Percentiles rank a stretch among this genome's conserved stretches.
Evolutionary conservation across 495 filamentous ascomycete genomes (phyloP).

Genomic region (Aspergillus wentii): DNA sequence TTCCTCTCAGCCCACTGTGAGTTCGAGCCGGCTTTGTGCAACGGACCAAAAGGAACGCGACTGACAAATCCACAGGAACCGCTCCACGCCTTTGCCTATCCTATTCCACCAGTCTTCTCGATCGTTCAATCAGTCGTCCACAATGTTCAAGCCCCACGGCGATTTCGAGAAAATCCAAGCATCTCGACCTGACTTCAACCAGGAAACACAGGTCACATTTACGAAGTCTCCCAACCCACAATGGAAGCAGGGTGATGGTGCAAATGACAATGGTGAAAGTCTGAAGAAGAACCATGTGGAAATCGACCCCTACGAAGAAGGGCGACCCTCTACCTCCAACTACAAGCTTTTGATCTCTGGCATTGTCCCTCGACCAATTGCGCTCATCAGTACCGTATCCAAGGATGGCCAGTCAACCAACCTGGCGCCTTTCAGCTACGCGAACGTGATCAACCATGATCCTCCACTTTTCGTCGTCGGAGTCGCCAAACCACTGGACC

Average conservation of each 20-base stretch:
- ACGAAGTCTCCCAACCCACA: slow-evolving; percentile 68
- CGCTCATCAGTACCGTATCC: slow-evolving; percentile 55
- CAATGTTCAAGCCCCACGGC: slow-evolving; percentile 22
- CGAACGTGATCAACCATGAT: slow-evolving; percentile 79
- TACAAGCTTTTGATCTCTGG: slow-evolving; percentile 91
- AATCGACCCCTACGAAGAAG: slow-evolving; percentile 76
- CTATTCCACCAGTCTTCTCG: not conserved
- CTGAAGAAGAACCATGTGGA: slow-evolving; percentile 60
- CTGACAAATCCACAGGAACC: not conserved
- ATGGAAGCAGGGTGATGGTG: slow-evolving; percentile 77
- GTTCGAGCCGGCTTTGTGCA: not conserved
- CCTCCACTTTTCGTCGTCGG: slow-evolving; percentile 87
- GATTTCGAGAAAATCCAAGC: slow-evolving; percentile 78
- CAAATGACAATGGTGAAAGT: slow-evolving; percentile 54
- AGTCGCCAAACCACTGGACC: slow-evolving; percentile 47
- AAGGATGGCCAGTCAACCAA: slow-evolving; percentile 61
- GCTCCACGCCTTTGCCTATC: not conserved
- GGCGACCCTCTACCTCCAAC: slow-evolving; percentile 64
- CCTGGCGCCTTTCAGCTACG: slow-evolving; percentile 84
- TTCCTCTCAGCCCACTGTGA: not conserved
- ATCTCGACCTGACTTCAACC: slow-evolving; percentile 62
- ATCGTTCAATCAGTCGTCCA: slow-evolving; percentile 17
- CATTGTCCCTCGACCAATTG: slow-evolving; percentile 77
- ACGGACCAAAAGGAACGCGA: not conserved
- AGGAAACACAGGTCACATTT: slow-evolving; percentile 46